Evolutionary conservation across 1,284 basidiomycete species (phyloP).

Genomic region (Ustilago loliicola): DNA sequence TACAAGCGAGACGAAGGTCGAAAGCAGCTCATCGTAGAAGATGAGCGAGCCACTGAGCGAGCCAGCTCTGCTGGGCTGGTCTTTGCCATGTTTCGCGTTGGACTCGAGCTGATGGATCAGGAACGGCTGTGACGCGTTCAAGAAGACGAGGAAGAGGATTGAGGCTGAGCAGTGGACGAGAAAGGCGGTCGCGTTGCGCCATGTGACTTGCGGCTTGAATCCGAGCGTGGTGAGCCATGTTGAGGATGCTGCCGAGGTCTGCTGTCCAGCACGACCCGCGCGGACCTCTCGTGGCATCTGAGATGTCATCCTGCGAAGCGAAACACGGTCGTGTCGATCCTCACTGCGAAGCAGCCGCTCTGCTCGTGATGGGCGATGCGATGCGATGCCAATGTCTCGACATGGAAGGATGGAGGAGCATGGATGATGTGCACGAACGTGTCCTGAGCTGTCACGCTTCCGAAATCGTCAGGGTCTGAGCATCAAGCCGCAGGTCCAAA

Average conservation of each 20-base stretch:
- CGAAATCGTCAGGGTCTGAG: background rate
- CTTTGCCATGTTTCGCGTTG: background rate
- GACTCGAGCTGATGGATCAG: slow-evolving; percentile 57
- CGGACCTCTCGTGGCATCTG: background rate
- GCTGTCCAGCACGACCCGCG: background rate
- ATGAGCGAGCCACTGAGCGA: slow-evolving; percentile 59
- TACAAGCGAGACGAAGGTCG: slow-evolving; percentile 46
- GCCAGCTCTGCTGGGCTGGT: slow-evolving; percentile 35
- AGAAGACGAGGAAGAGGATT: slow-evolving; percentile 60
- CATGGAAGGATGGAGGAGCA: too few species aligned
- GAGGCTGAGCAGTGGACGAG: slow-evolving; percentile 53
- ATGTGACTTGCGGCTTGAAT: slow-evolving; percentile 40
- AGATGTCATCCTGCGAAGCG: slow-evolving; percentile 8
- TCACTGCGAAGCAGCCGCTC: too few species aligned
- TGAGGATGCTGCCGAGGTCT: background rate
- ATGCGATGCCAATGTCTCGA: too few species aligned
- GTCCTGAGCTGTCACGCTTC: background rate
- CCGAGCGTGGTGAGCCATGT: slow-evolving; percentile 37
- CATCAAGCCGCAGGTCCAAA: background rate
- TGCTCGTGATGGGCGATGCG: too few species aligned
- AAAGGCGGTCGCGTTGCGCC: slow-evolving; percentile 45
- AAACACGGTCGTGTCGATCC: background rate
- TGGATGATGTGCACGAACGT: background rate
- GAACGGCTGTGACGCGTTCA: slow-evolving; percentile 58
- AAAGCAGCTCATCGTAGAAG: slow-evolving; percentile 60